Base-by-base conservation (phyloP, 2,329 filamentous ascomycete genomes). In the Ceratocystis huliohia region DNA sequence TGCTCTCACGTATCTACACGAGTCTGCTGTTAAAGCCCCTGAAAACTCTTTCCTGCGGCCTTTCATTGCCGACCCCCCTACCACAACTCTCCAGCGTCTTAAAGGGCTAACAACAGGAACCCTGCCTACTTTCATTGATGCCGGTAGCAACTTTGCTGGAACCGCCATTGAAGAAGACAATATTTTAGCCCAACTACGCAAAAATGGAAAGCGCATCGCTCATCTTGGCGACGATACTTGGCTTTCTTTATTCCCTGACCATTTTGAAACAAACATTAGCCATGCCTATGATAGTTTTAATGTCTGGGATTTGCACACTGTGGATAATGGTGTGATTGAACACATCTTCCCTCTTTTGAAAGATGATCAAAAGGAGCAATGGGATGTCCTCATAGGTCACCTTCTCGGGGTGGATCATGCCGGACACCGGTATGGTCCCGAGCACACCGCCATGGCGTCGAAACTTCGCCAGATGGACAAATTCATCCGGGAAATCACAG, bases 181-280 rank as follows among this genome's bases (percentile, higher is more conserved):
- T 78, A 70, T 87, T 77, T 72, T 88, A 77, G 77, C 86, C 81
- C 75, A 96, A 75, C 74, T 88, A 78, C 74, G 80, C 75, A 73
- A 88, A 78, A 76, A 85, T 76, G 73, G 83, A 75, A 77, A 91
- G 79, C 89, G 83, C 69, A 84, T 99, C 70, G 94, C 92, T 5
- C 95, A 99, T 72, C 79, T 99, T 46, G 94, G 94, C n/a, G 94
- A 99, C 74, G 93, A 99, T 76, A 99, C 94, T 3, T 99, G 94
- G 94, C 89, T 91, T 70, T 83, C 90, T 56, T 79, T 99, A 17
- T 99, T 97, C 74, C 94, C 94, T 0, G 89, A 82, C n/a, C 91
- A 95, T 75, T 99, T 99, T 72, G 87, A 96, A 74, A 78, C 86
- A 7, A 88, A 93, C 66, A 84, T 96, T 66, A 96, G 92, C 71